Conservation (phyloP, 768 basidiomycete species). For the Leccinum truebloodii region DNA sequence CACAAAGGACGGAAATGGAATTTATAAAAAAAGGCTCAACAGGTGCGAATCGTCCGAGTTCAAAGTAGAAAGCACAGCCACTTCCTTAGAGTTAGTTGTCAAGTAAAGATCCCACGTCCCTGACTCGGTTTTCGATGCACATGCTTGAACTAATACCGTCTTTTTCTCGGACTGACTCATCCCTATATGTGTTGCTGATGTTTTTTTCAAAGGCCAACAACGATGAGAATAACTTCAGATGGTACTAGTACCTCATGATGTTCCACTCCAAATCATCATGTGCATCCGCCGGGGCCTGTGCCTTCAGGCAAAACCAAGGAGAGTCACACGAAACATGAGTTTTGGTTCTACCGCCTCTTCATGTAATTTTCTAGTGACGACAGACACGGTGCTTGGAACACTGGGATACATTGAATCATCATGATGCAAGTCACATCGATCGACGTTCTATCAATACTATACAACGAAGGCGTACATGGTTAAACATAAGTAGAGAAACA, state of each 20-base stretch:
- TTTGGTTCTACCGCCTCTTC: neutral
- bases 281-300: neutral
- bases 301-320: neutral
- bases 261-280: neutral
- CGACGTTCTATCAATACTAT: neutral
- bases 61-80: neutral
- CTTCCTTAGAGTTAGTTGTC: neutral
- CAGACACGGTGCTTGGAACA: neutral
- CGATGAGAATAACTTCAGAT: neutral
- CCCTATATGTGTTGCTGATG: neutral
- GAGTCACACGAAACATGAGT: neutral
- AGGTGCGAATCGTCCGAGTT: too few species aligned
- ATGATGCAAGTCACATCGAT: neutral
- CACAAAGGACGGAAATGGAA: too few species aligned
- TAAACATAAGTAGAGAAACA: neutral
- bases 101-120: neutral
- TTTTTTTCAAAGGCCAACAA: neutral
- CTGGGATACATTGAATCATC: neutral
- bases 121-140: neutral
- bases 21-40: too few species aligned
- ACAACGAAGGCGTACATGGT: slow-evolving; percentile 11
- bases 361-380: neutral
- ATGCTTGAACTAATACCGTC: neutral
- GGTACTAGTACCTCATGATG: neutral
- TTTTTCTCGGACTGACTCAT: neutral